Evolutionary conservation across 345 rosid genomes (phyloP), one percentile per base, ranked within the genome.

Genomic region (Boechera stricta): DNA sequence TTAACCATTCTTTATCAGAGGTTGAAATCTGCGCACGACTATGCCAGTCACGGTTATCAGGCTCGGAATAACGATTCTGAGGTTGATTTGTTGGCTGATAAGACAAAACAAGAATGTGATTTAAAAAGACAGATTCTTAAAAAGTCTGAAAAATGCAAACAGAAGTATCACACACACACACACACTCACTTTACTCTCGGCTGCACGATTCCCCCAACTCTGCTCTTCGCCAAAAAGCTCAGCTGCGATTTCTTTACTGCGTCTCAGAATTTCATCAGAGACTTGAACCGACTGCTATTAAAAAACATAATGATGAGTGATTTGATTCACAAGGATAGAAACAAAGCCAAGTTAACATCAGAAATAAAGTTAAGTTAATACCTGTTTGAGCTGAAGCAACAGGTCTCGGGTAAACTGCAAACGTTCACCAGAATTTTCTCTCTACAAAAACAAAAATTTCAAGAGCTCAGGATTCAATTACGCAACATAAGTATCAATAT

Each of bases 11-110:
- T 62, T 86, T 90, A 61, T 86, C 89, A 69, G 84, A 24, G 53
- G 72, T 9, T 71, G 78, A n/a, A 64, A 77, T 36, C 69, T 15
- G 82, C 33, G 73, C 26, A 51, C 87, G 88, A 54, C 77, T 78
- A 71, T 85, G 90, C 97, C 97, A 92, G 66, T 90, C 92, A 57
- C 90, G 92, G 71, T 82, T 87, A 79, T 90, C 97, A 21, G 76
- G 88, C 85, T 91, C 90, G 45, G 87, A 73, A 59, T 86, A 87
- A 41, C 97, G 93, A 78, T 53, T 69, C 76, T 59, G 93, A 77
- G 85, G 29, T 75, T 82, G 93, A 80, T 5, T 82, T 47, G 77
- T 76, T 29, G 64, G 76, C 96, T 88, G 85, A 56, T 2, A 56
- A 65, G 13, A 57, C 13, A 44, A 62, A 33, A 26, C n/a, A 55